Percentiles rank a stretch among this genome's conserved stretches.
phyloP scores from a whole-genome alignment of 169 alveolate species.

The Theileria orientalis region DNA sequence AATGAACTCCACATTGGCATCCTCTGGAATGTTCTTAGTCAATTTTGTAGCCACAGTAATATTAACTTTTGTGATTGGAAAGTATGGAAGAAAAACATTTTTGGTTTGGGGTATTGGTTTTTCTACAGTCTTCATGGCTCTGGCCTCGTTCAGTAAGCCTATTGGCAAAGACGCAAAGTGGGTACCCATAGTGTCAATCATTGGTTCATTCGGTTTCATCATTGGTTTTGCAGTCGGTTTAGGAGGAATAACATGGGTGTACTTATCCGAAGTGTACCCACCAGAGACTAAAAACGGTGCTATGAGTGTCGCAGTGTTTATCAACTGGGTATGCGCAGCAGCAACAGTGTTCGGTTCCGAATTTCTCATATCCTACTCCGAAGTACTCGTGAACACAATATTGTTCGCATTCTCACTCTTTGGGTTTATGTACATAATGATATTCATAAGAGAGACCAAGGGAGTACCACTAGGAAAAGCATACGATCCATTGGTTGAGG shows the following conservation, averaged over 20 bases:
- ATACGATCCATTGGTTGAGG: slow-evolving; percentile 19
- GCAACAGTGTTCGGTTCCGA: slow-evolving; percentile 77
- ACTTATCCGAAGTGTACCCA: slow-evolving; percentile 80
- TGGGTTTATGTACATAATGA: slow-evolving; percentile 54
- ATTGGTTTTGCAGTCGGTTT: slow-evolving; percentile 80
- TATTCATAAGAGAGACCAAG: slow-evolving; percentile 80
- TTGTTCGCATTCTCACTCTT: slow-evolving; percentile 67
- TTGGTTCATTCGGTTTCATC: slow-evolving; percentile 72
- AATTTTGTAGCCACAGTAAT: slow-evolving; percentile 71
- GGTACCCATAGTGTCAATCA: slow-evolving; percentile 44
- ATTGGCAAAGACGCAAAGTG: background rate
- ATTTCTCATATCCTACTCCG: slow-evolving; percentile 52
- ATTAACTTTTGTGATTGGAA: slow-evolving; percentile 72
- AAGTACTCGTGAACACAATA: too few species aligned
- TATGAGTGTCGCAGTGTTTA: slow-evolving; percentile 71
- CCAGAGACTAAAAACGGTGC: slow-evolving; percentile 81
- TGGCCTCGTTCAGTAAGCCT: slow-evolving; percentile 68
- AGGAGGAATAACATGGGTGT: slow-evolving; percentile 84
- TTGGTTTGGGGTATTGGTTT: slow-evolving; percentile 68
- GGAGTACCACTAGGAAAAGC: slow-evolving; percentile 77
- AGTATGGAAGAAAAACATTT: slow-evolving; percentile 78
- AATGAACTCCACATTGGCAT: slow-evolving; percentile 55
- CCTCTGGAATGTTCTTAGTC: slow-evolving; percentile 60
- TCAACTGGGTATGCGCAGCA: slow-evolving; percentile 79
- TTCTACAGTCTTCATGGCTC: slow-evolving; percentile 38